Base-by-base conservation (phyloP, 768 basidiomycete genomes). In the Hysterangium stoloniferum region DNA sequence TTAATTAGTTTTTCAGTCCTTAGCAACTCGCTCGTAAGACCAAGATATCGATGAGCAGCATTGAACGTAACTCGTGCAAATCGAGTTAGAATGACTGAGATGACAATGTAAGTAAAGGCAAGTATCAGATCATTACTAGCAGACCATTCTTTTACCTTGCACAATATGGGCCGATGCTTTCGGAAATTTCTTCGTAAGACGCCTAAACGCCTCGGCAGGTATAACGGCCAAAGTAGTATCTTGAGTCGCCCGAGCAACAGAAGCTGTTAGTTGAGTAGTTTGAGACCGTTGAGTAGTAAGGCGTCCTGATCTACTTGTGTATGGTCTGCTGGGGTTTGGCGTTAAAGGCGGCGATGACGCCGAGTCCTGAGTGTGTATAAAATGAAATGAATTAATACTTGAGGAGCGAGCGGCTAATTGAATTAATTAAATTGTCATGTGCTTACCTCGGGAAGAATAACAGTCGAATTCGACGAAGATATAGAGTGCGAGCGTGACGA, bases 151-250 rank as follows among this genome's bases (percentile, higher is more conserved):
- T 49, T 32, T 60, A 82, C 92, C 91, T 78, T 94, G 90, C 0
- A 96, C 91, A 52, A 97, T 93, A 59, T 94, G 92, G 4, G 94
- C 93, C 32, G 93, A 89, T 3, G 96, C 93, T 60, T 98, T 98
- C 0, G 96, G 96, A 59, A 86, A 96, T 63, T 95, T 93, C 68
- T 94, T 90, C 2, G 95, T 97, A 34, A 99, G 70, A 44, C 93
- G 75, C 49, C 86, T 75, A 68, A 99, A 99, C 4, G 95, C 96
- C 64, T 97, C 93, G 2, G 96, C 95, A 22, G 96, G 96, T 49
- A 99, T 98, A 8, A 99, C 95, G n/a, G 95, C 96, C 17, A 99
- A 71, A 1, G 96, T 98, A 4, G 88, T 88, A 59, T 99, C 96
- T 48, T 89, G 86, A 4, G 85, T 84, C 6, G 96, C 96, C 32